A percentile compares a stretch with the other conserved stretches of the same genome.
phyloP scores from a whole-genome alignment of 495 filamentous ascomycete species.

The Aspergillus egyptiacus region DNA sequence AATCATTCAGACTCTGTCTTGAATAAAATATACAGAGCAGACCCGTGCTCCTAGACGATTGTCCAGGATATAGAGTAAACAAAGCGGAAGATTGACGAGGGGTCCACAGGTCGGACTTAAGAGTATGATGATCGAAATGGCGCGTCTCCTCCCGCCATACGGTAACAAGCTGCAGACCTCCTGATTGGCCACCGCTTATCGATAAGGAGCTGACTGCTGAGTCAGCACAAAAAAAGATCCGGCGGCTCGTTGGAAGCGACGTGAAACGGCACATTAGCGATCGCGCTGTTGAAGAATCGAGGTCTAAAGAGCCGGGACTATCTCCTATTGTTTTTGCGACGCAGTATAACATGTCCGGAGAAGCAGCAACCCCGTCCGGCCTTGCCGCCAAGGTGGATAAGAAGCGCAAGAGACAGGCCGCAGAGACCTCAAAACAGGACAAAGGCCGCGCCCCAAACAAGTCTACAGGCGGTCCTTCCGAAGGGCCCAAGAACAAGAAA shows the following conservation, averaged over 20 bases:
- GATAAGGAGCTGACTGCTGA: slow-evolving; percentile 33
- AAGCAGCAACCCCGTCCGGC: slow-evolving; percentile 15
- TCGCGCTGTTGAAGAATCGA: not conserved
- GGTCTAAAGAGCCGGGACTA: not conserved
- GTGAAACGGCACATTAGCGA: not conserved
- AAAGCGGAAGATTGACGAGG: not conserved
- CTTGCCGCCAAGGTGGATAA: slow-evolving; percentile 38
- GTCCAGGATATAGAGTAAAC: not conserved
- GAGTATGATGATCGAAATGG: too few relatives aligned
- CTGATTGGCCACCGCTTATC: too few relatives aligned
- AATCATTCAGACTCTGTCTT: not conserved
- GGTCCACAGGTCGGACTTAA: too few relatives aligned
- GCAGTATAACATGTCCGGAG: slow-evolving; percentile 14
- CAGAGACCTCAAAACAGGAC: slow-evolving; percentile 36
- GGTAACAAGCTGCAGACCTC: too few relatives aligned
- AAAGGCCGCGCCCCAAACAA: slow-evolving; percentile 25
- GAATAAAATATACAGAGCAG: not conserved
- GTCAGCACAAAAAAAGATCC: slow-evolving; percentile 21
- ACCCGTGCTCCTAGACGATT: too few relatives aligned
- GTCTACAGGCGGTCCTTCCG: slow-evolving; percentile 17
- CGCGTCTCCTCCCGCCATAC: too few relatives aligned
- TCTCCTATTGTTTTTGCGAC: not conserved
- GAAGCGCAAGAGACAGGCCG: slow-evolving; percentile 49
- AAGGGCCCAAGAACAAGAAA: slow-evolving; percentile 36
- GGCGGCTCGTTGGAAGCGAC: too few relatives aligned